phyloP scores from a whole-genome alignment of 1,139 yeast genomes.

The Meyerozyma elateridarum region DNA sequence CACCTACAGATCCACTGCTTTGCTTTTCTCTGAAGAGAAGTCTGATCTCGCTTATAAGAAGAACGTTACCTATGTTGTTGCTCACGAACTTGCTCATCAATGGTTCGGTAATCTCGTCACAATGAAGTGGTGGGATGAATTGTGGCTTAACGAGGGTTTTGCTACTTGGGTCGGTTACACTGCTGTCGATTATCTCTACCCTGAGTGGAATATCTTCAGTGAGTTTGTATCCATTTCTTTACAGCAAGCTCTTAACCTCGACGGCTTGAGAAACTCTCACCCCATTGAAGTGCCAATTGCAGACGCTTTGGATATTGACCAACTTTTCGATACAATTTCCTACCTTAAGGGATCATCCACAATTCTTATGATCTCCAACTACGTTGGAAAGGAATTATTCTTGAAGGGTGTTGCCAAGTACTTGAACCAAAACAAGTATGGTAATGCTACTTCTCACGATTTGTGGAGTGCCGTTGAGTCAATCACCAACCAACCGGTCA shows the following conservation, averaged over 20 bases:
- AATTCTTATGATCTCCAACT: conserved; percentile 24
- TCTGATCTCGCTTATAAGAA: conserved; percentile 60
- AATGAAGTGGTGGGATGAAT: conserved; percentile 63
- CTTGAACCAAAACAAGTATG: conserved; percentile 22
- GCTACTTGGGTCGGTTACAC: conserved; percentile 57
- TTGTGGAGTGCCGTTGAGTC: conserved; percentile 23
- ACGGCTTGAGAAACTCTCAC: conserved; percentile 51
- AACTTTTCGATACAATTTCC: conserved; percentile 43
- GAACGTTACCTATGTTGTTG: conserved; percentile 51
- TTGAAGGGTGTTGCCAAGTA: conserved; percentile 25
- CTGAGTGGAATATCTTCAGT: conserved; percentile 57
- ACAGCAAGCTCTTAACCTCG: conserved; percentile 49
- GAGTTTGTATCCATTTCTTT: conserved; percentile 48
- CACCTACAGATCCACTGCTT: conserved; percentile 75
- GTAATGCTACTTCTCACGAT: conserved; percentile 24
- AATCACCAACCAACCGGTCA: conserved; percentile 21
- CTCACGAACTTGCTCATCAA: conserved; percentile 62
- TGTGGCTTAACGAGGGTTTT: conserved; percentile 61
- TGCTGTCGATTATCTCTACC: conserved; percentile 48
- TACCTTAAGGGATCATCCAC: conserved; percentile 27
- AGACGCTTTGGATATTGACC: conserved; percentile 52
- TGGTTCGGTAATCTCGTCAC: conserved; percentile 64
- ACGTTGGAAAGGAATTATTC: conserved; percentile 22
- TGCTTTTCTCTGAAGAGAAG: conserved; percentile 61
- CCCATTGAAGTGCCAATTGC: conserved; percentile 56